Conservation (phyloP, 2,329 filamentous ascomycete species). For the Hymenoscyphus albidus region DNA sequence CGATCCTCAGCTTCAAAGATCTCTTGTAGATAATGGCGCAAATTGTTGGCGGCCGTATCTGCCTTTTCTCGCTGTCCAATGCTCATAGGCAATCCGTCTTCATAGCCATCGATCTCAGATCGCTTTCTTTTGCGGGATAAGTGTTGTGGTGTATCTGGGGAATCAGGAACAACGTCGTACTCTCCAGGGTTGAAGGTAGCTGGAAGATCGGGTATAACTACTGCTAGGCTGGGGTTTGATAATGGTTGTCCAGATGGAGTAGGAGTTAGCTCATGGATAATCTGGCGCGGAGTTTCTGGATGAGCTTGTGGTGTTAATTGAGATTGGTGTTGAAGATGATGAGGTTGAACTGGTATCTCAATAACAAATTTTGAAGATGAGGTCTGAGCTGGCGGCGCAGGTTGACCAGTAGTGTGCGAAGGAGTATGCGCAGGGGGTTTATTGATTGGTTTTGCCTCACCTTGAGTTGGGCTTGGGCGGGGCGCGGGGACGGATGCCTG, state of each 20-base stretch:
- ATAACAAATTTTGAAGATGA: constrained; percentile 5
- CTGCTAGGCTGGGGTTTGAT: constrained; percentile 22
- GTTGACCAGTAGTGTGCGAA: constrained; percentile 14
- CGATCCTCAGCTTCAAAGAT: constrained; percentile 77
- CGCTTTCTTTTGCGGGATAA: constrained; percentile 47
- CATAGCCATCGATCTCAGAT: constrained; percentile 47
- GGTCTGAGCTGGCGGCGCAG: constrained; percentile 11
- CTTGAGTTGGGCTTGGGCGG: constrained; percentile 17
- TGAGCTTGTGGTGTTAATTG: constrained; percentile 8
- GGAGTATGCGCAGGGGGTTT: constrained; percentile 4
- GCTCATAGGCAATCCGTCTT: constrained; percentile 56
- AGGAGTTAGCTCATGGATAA: constrained; percentile 8
- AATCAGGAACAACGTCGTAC: constrained; percentile 29
- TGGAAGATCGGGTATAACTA: constrained; percentile 29
- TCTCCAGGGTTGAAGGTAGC: constrained; percentile 29
- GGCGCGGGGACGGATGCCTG: constrained; percentile 39
- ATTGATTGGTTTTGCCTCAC: background rate
- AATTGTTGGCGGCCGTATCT: constrained; percentile 65
- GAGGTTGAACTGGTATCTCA: constrained; percentile 4
- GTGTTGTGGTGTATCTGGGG: constrained; percentile 27
- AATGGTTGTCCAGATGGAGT: constrained; percentile 6
- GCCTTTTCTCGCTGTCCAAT: constrained; percentile 80
- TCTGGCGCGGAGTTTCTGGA: background rate
- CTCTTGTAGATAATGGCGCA: constrained; percentile 66
- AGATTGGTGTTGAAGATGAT: background rate